Base-by-base conservation (phyloP, 306 rosid genomes). In the Carpinus viminea region DNA sequence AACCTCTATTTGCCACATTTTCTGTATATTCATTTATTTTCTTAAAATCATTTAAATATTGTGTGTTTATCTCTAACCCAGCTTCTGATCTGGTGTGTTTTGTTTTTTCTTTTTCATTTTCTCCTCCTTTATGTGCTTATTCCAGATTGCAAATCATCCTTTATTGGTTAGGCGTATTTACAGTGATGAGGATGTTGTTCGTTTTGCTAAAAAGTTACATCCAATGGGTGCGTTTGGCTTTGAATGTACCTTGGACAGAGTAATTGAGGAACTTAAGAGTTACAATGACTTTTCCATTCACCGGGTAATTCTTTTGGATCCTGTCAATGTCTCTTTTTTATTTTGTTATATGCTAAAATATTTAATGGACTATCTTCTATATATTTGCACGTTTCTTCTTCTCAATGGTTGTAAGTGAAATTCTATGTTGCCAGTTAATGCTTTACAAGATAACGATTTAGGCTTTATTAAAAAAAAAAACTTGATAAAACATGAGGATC, bases 131-230 rank as follows among this genome's bases (percentile, higher is more conserved):
- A 66, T 10, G 16, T 80, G 73, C 31, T 61, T 55, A 69, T 78
- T 83, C 80, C 85, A 95, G 98, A 95, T 95, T 81, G 98, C 98
- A 75, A 95, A 92, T 84, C 98, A 95, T 84, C 98, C 98, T 79
- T 88, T 92, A 90, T 85, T 95, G 79, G 91, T 95, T 78, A 86
- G 98, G 93, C 88, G 91, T 48, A 88, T 92, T 60, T 95, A 95
- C 80, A 90, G 82, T 68, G 97, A 95, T 48, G 96, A 90, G 66
- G 98, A 95, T 82, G 98, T 95, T 20, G 75, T 79, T 84, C 96
- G 92, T 88, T 95, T 88, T 91, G 97, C 96, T 48, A 85, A 85
- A 85, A 91, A 80, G 86, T 86, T 95, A 64, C 91, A 90, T 78
- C 96, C 96, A 2, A 10, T 91, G 48, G 98, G 98, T 73, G 98